A percentile compares a stretch with the other conserved stretches of the same genome.
phyloP scores from a whole-genome alignment of 805 yeast genomes.

The Jamesozyma lodderae region DNA sequence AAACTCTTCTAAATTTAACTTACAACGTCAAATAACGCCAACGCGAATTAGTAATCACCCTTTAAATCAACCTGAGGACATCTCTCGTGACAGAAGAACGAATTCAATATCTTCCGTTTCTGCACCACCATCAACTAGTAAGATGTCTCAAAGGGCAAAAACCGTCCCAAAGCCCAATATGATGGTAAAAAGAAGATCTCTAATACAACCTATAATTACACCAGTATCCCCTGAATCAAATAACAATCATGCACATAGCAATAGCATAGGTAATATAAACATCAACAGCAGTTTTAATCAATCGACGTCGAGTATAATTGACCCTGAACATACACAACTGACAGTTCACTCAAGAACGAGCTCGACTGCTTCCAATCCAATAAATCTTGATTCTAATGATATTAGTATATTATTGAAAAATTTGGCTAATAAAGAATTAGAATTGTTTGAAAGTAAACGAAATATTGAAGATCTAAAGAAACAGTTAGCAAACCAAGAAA shows the following conservation, averaged over 20 bases:
- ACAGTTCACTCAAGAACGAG: conserved; percentile 16
- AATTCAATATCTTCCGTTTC: neutral
- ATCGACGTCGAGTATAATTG: conserved; percentile 1
- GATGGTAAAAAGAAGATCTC: conserved; percentile 19
- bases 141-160: conserved; percentile 1
- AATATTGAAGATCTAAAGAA: conserved; percentile 41
- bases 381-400: conserved; percentile 21
- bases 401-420: conserved; percentile 48
- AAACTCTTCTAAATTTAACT: conserved; percentile 2
- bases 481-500: conserved; percentile 41
- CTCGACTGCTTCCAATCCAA: conserved; percentile 8
- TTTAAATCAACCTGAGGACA: conserved; percentile 3
- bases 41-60: conserved; percentile 13
- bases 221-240: conserved; percentile 8
- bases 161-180: conserved; percentile 8
- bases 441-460: conserved; percentile 54
- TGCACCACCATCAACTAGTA: neutral
- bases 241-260: neutral
- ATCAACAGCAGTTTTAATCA: neutral
- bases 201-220: conserved; percentile 23
- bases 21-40: conserved; percentile 17
- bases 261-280: neutral
- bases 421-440: conserved; percentile 62
- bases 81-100: too few species aligned
- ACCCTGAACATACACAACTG: conserved; percentile 2